These are phyloP conservation scores for Aspergillus fumigatus DNA, from an alignment of 2,329 filamentous ascomycete genomes.

Conservation along the genomic window DNA sequence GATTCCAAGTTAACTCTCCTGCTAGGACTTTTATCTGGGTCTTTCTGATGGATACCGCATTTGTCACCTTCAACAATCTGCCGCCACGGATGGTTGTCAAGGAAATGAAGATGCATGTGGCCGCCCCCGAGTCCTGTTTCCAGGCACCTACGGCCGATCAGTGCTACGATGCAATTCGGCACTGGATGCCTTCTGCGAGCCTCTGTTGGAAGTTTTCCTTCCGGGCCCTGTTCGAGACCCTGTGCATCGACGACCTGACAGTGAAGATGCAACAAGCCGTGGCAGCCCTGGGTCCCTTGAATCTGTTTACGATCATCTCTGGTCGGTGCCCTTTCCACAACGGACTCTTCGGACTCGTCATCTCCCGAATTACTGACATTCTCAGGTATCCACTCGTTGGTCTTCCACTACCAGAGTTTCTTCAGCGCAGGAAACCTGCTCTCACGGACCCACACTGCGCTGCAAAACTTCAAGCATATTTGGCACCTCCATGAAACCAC, in stretches of 20 bases:
- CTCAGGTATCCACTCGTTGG: constrained; percentile 20
- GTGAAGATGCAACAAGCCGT: constrained; percentile 8
- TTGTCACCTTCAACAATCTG: constrained; percentile 40
- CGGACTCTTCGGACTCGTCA: neutral
- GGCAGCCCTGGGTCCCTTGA: constrained; percentile 18
- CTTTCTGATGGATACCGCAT: constrained; percentile 37
- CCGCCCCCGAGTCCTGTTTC: constrained; percentile 35
- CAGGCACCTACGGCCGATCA: constrained; percentile 30
- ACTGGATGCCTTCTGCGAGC: constrained; percentile 11
- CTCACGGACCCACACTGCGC: constrained; percentile 27
- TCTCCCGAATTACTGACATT: neutral
- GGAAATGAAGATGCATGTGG: constrained; percentile 37
- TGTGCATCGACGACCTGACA: constrained; percentile 13
- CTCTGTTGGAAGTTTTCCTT: constrained; percentile 18
- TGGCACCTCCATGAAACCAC: constrained; percentile 15
- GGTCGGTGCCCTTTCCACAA: constrained; percentile 6
- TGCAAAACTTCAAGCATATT: constrained; percentile 18
- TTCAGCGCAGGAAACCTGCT: constrained; percentile 24
- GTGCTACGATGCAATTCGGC: constrained; percentile 21
- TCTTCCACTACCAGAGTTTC: constrained; percentile 37
- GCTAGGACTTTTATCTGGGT: constrained; percentile 29
- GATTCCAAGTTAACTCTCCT: neutral
- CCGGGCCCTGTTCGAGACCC: constrained; percentile 14
- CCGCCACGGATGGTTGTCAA: constrained; percentile 39
- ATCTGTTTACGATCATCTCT: constrained; percentile 25